Evolutionary conservation across 192 early-diverging fungal species (phyloP).

Genomic region (Backusella luteola): DNA sequence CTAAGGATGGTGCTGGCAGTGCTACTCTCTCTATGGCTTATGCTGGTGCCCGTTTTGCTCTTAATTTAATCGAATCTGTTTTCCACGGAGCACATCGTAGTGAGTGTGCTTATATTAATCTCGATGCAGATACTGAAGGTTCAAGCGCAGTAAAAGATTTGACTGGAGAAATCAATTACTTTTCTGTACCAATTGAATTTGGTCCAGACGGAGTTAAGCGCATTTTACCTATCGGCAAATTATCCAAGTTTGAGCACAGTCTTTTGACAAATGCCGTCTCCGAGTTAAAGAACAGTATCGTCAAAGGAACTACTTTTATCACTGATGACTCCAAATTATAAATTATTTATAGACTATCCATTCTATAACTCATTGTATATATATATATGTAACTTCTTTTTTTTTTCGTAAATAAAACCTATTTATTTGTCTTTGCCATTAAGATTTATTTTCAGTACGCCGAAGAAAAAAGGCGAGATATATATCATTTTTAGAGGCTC

Average conservation of each 20-base stretch:
- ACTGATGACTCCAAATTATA: slow-evolving; percentile 29
- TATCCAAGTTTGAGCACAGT: slow-evolving; percentile 79
- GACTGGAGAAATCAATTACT: slow-evolving; percentile 62
- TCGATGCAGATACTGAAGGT: slow-evolving; percentile 51
- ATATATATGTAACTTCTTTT: background rate
- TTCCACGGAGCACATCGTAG: slow-evolving; percentile 66
- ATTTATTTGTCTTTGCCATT: background rate
- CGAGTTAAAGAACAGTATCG: slow-evolving; percentile 87
- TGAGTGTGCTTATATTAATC: slow-evolving; percentile 84
- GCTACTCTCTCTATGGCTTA: slow-evolving; percentile 89
- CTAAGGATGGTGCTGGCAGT: slow-evolving; percentile 89
- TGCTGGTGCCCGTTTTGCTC: slow-evolving; percentile 82
- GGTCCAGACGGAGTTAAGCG: slow-evolving; percentile 75
- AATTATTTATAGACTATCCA: background rate
- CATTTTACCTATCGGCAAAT: slow-evolving; percentile 77
- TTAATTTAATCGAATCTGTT: slow-evolving; percentile 81
- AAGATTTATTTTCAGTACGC: background rate
- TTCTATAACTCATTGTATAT: background rate
- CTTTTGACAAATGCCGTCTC: slow-evolving; percentile 72
- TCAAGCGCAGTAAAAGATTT: slow-evolving; percentile 47
- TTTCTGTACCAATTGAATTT: slow-evolving; percentile 75
- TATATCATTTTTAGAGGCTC: too few species aligned
- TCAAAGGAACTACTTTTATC: slow-evolving; percentile 84
- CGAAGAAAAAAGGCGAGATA: too few species aligned
- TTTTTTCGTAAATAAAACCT: slow-evolving; percentile 2